Base-by-base conservation (phyloP, 768 basidiomycete genomes). In the Hericium coralloides region DNA sequence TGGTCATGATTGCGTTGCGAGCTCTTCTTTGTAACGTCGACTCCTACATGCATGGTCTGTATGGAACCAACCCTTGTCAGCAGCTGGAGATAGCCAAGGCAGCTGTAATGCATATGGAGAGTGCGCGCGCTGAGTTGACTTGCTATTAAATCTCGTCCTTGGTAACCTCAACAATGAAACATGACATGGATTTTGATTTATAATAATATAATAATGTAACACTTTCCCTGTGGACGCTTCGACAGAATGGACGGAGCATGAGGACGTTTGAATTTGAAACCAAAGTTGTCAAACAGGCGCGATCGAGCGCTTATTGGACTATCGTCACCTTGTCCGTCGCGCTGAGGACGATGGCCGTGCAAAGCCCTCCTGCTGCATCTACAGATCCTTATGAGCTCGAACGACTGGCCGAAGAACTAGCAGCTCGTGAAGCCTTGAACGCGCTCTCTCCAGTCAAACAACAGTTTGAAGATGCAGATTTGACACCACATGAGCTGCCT, bases 351-450 rank as follows among this genome's bases (percentile, higher is more conserved):
- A 57, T 60, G 59, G 51, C 49, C 41, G 14, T 52, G 18, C 55
- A 57, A 18, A 48, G 56, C 31, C 50, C 61, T 9, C 31, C 48
- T 43, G 31, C 57, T 5, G 20, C 55, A 23, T 52, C 63, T 23
- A 67, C 66, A 15, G 86, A 89, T 64, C 85, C 82, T 43, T 88
- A 76, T 64, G 77, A 85, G 60, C 78, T 90, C 50, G 81, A 87
- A 56, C 78, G 84, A 43, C 79, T 90, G 38, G 87, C 86, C 7
- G 83, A 88, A 60, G 87, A 90, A 63, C 81, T 89, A 17, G 83
- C 70, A 18, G 72, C 65, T 8, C 78, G 85, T 52, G 84, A 87
- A 66, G 66, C 70, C 1, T 63, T 68, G 20, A n/a, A 45, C 2
- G 7, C 43, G n/a, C n/a, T 45, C 18, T 45, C 43, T 8, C 43